Conservation (phyloP, 2,329 filamentous ascomycete species). For the Aureobasidium namibiae region DNA sequence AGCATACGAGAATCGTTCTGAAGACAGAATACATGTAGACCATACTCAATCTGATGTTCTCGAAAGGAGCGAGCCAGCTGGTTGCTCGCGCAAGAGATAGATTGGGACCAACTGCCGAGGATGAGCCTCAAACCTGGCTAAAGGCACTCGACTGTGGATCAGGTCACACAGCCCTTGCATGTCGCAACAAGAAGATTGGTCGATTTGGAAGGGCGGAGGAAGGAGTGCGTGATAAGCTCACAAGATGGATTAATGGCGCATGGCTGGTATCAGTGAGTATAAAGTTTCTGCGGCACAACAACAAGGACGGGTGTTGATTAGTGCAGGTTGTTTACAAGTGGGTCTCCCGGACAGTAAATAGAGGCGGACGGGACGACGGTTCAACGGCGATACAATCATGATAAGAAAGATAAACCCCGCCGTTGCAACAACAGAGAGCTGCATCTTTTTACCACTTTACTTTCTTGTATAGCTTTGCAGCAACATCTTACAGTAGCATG, state of each 20-base stretch:
- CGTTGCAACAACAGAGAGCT: not conserved
- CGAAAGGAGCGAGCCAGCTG: not conserved
- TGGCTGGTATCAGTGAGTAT: not conserved
- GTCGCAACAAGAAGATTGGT: not conserved
- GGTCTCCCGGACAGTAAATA: slow-evolving; percentile 8
- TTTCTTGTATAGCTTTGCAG: not conserved
- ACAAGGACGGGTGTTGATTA: slow-evolving; percentile 4
- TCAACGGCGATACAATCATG: slow-evolving; percentile 1
- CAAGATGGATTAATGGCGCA: not conserved
- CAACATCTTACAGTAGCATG: not conserved
- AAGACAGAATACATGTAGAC: not conserved
- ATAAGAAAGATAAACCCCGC: slow-evolving; percentile 1
- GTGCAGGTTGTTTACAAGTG: slow-evolving; percentile 10
- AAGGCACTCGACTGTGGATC: not conserved
- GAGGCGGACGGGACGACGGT: slow-evolving; percentile 4
- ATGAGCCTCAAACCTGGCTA: not conserved
- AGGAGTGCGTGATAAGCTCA: not conserved
- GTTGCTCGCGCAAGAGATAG: not conserved
- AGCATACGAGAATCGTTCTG: too few relatives aligned
- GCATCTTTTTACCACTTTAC: not conserved
- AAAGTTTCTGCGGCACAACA: not conserved
- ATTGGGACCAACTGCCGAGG: not conserved
- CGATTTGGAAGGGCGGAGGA: not conserved
- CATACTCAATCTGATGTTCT: too few relatives aligned
- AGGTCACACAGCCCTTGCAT: not conserved